phyloP scores from a whole-genome alignment of 345 rosid genomes.

The Dovyalis caffra region DNA sequence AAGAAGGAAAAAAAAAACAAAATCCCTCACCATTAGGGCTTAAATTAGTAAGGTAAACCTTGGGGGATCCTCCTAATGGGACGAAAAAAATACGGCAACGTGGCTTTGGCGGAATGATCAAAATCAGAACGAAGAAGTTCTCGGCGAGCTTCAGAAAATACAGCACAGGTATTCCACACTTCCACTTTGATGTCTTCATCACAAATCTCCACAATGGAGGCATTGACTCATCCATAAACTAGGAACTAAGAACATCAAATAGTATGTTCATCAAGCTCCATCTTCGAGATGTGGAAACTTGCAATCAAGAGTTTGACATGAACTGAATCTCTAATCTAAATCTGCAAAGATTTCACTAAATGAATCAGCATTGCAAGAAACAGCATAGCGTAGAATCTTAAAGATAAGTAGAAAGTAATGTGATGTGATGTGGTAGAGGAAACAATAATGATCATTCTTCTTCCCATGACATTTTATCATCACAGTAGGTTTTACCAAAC shows the following conservation, averaged over 20 bases:
- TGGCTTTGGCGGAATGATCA: background rate
- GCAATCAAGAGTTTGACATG: background rate
- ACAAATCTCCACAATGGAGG: background rate
- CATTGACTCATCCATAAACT: background rate
- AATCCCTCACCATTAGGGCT: background rate
- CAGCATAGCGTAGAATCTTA: background rate
- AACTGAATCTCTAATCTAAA: background rate
- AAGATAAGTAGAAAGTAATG: background rate
- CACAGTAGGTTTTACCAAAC: background rate
- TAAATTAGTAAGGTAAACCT: background rate
- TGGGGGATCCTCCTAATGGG: background rate
- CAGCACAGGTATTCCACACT: background rate
- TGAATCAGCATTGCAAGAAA: background rate
- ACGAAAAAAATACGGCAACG: background rate
- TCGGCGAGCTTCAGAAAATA: background rate
- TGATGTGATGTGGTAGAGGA: background rate
- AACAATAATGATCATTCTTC: background rate
- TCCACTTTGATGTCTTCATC: background rate
- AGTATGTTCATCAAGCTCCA: background rate
- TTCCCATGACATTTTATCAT: background rate
- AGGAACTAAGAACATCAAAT: background rate
- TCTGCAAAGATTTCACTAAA: background rate
- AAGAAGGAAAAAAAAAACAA: no score
- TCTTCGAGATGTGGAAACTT: background rate
- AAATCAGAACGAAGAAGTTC: background rate